Percentiles rank a stretch among this genome's conserved stretches.
Conservation (phyloP, 192 early-diverging fungal species). For the Coemansia sp. region DNA sequence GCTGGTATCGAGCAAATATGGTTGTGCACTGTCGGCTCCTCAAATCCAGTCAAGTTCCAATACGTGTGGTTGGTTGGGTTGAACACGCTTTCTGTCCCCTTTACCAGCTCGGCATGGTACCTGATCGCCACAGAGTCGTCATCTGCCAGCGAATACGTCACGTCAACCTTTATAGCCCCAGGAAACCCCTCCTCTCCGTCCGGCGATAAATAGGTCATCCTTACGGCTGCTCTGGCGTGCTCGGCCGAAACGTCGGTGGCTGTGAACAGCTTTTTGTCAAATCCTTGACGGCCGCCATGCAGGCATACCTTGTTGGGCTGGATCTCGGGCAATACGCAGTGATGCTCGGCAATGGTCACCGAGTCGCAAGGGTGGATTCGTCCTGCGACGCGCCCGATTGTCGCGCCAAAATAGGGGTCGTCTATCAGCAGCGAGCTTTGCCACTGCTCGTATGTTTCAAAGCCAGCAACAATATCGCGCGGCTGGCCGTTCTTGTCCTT, state of each 20-base stretch:
- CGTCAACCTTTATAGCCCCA: conserved; percentile 61
- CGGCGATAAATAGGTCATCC: conserved; percentile 60
- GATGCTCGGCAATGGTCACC: conserved; percentile 64
- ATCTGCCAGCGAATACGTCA: conserved; percentile 65
- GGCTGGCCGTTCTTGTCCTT: conserved; percentile 55
- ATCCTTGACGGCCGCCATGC: conserved; percentile 79
- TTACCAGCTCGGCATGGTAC: conserved; percentile 50
- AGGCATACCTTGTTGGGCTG: conserved; percentile 76
- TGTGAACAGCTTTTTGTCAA: conserved; percentile 73
- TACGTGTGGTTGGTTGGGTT: conserved; percentile 90
- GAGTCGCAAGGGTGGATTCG: conserved; percentile 48
- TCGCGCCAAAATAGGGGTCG: conserved; percentile 81
- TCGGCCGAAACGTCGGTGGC: conserved; percentile 22
- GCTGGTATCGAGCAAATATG: conserved; percentile 60
- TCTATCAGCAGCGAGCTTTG: conserved; percentile 48
- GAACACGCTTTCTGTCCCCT: conserved; percentile 61
- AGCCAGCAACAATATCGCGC: conserved; percentile 79
- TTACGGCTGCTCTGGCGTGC: conserved; percentile 26
- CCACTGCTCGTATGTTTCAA: conserved; percentile 62
- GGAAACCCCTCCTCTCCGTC: conserved; percentile 86
- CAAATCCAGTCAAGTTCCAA: conserved; percentile 83
- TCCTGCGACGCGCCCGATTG: conserved; percentile 77
- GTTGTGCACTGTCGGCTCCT: conserved; percentile 53
- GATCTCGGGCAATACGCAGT: conserved; percentile 64
- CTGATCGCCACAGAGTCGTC: conserved; percentile 59